A percentile compares a stretch with the other conserved stretches of the same genome.
phyloP scores from a whole-genome alignment of 169 alveolate species.

The Cryptosporidium canis region DNA sequence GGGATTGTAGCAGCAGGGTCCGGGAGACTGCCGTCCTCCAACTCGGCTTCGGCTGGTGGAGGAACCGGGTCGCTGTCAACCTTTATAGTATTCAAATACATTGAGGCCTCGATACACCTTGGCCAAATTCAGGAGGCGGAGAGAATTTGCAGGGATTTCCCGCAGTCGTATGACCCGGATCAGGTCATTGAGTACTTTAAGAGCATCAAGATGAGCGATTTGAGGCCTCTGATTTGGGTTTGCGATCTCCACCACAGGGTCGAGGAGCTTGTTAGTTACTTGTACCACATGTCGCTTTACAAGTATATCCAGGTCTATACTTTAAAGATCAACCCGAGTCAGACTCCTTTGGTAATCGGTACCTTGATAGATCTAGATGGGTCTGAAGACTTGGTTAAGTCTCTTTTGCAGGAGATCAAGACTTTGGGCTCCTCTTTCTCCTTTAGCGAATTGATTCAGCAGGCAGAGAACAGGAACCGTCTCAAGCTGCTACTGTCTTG shows the following conservation, averaged over 20 bases:
- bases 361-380: constrained; percentile 97
- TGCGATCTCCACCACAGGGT: constrained; percentile 98
- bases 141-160: constrained; percentile 93
- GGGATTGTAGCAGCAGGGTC: constrained; percentile 87
- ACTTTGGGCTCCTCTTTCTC: constrained; percentile 93
- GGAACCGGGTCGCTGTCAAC: constrained; percentile 65
- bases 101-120: constrained; percentile 96
- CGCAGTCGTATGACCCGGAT: constrained; percentile 94
- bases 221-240: constrained; percentile 97
- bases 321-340: constrained; percentile 93
- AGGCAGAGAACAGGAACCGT: constrained; percentile 96
- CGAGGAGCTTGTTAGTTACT: constrained; percentile 96
- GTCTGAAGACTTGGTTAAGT: constrained; percentile 95
- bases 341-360: constrained; percentile 97
- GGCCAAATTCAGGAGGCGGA: constrained; percentile 96
- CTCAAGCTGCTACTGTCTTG: constrained; percentile 94
- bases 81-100: constrained; percentile 88
- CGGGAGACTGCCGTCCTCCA: constrained; percentile 85
- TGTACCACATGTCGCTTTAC: constrained; percentile 94
- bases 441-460: constrained; percentile 95
- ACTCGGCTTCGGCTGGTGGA: constrained; percentile 78
- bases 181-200: constrained; percentile 96
- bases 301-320: constrained; percentile 97
- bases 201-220: constrained; percentile 95
- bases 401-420: constrained; percentile 88